Evolutionary conservation across 306 rosid genomes (phyloP), one percentile per base, ranked within the genome.

Genomic region (Dryas alaskensis): DNA sequence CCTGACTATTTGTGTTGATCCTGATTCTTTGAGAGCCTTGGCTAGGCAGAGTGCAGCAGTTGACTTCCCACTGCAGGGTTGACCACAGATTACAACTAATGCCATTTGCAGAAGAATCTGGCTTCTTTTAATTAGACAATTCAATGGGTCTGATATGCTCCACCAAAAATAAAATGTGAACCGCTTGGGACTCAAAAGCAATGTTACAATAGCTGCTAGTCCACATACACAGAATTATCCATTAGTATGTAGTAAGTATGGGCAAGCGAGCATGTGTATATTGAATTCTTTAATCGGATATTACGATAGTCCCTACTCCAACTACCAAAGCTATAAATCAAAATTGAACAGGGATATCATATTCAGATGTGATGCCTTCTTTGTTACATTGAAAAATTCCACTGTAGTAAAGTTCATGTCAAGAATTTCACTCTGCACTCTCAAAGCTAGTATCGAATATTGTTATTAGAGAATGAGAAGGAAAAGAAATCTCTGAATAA

Each of bases 21-120:
- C 96, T 16, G 92, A 81, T 75, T 90, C 90, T 72, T 82, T 85
- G 63, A 90, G 87, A 73, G 86, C 85, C 84, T 90, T 96, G 7
- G 84, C 85, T 3, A 92, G 79, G 85, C 77, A 79, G 13, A 77
- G 54, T 1, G 96, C 90, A 27, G 89, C 90, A 54, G 65, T 89
- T 51, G 97, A 88, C 75, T 92, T 90, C 51, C 90, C 86, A 84
- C 98, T 90, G 81, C 96, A 79, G 14, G 99, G 97, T 67, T 94
- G 99, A 48, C 99, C 99, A 79, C 96, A 92, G 39, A 94, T 81
- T 27, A 94, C 96, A 75, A 94, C 95, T 86, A 94, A 74, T n/a
- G 97, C 99, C 99, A 94, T 94, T 46, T 22, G 16, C 48, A 39
- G 6, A 50, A 39, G 42, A 71, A 4, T 4, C 11, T n/a, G 4